Evolutionary conservation across 1,284 basidiomycete genomes (phyloP).

Genomic region (Tilletia walkeri): DNA sequence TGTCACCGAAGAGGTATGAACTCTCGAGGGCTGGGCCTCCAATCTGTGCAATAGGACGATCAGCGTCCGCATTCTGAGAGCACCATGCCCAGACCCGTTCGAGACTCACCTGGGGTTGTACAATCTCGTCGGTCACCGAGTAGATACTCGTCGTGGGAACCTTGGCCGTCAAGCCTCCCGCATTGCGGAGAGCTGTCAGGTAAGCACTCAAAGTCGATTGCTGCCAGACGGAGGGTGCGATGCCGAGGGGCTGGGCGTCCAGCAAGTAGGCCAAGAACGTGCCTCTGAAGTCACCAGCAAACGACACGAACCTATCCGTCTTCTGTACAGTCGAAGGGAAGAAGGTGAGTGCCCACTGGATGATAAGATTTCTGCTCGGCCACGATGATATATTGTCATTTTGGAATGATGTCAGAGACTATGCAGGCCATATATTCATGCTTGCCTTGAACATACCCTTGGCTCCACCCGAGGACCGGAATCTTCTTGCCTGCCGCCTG

Average conservation of each 20-base stretch:
- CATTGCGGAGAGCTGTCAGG: conserved; percentile 27
- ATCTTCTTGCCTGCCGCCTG: conserved; percentile 20
- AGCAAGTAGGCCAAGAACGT: conserved; percentile 22
- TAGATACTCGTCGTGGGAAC: conserved; percentile 34
- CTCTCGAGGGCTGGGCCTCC: no score
- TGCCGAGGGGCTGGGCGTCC: not conserved
- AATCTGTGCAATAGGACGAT: not conserved
- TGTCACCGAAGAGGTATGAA: no score
- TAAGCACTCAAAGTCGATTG: conserved; percentile 23
- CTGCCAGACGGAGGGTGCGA: conserved; percentile 26
- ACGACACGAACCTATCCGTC: conserved; percentile 27
- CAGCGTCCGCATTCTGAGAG: conserved; percentile 24
- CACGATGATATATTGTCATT: not conserved
- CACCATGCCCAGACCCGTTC: conserved; percentile 17
- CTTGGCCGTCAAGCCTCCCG: conserved; percentile 28
- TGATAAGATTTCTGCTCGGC: not conserved
- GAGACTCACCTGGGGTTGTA: conserved; percentile 20
- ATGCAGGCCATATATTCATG: conserved; percentile 25
- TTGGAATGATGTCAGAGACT: not conserved
- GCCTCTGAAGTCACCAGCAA: conserved; percentile 33
- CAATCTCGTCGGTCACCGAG: conserved; percentile 27
- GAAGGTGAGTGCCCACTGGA: conserved; percentile 11
- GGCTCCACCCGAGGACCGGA: conserved; percentile 31
- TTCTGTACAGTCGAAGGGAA: conserved; percentile 27
- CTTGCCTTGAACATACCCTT: conserved; percentile 23